Percentiles rank a stretch among this genome's conserved stretches.
phyloP scores from a whole-genome alignment of 306 rosid genomes.

The Cicer yamashitae region DNA sequence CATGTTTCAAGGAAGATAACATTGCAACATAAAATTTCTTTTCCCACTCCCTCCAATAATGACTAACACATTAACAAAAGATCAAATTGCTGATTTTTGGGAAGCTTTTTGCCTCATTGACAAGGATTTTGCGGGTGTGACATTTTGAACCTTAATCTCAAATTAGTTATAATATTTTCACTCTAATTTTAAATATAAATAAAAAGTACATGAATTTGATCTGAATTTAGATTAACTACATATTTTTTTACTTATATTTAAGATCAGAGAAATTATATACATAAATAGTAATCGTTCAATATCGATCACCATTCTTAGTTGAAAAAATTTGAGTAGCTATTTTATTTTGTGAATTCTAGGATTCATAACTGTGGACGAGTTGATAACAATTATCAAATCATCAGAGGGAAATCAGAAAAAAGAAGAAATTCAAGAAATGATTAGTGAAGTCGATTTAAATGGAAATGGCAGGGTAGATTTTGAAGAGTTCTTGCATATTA shows the following conservation, averaged over 20 bases:
- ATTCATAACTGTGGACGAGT: conserved; percentile 78
- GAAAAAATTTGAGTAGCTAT: background rate
- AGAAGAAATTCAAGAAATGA: conserved; percentile 78
- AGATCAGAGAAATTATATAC: background rate
- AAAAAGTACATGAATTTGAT: too few species aligned
- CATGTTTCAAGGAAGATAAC: background rate
- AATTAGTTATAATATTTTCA: background rate
- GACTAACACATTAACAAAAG: conserved; percentile 70
- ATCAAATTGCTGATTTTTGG: conserved; percentile 80
- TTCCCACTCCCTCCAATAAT: conserved; percentile 33
- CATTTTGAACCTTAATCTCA: conserved; percentile 19
- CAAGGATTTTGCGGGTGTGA: conserved; percentile 64
- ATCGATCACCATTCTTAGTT: background rate
- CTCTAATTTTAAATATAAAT: too few species aligned
- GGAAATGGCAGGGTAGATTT: conserved; percentile 81
- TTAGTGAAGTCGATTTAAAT: conserved; percentile 65
- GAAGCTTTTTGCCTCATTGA: conserved; percentile 88
- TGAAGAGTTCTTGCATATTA: conserved; percentile 72
- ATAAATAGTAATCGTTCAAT: background rate
- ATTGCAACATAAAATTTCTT: background rate
- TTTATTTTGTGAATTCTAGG: conserved; percentile 55
- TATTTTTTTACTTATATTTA: too few species aligned
- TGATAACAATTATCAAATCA: conserved; percentile 71
- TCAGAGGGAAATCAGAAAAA: conserved; percentile 78
- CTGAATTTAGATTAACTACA: too few species aligned